Conservation (phyloP, 371 early-diverging fungal genomes). For the Parasitella parasitica region DNA sequence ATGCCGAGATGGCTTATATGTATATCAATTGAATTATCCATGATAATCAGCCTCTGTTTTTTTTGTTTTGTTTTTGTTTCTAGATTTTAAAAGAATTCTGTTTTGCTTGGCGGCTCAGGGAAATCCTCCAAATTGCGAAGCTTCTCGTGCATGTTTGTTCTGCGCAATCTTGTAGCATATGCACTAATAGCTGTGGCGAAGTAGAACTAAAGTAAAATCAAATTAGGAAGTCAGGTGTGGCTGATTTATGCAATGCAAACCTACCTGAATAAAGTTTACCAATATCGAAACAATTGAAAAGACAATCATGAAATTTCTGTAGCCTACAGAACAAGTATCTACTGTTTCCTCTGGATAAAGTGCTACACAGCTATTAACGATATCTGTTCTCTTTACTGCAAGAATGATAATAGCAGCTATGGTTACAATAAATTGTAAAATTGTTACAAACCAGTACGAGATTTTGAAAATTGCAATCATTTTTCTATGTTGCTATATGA, state of each 20-base stretch:
- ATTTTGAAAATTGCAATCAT: slow-evolving; percentile 27
- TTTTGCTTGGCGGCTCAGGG: slow-evolving; percentile 26
- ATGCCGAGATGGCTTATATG: background rate
- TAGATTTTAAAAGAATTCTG: slow-evolving; percentile 24
- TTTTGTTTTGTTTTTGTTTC: too few relatives aligned
- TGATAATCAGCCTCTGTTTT: background rate
- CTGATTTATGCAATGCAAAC: background rate
- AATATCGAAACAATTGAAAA: background rate
- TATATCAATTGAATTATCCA: background rate
- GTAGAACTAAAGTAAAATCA: slow-evolving; percentile 18
- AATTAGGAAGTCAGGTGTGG: slow-evolving; percentile 1
- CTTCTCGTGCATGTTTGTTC: slow-evolving; percentile 30
- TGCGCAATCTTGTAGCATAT: slow-evolving; percentile 30
- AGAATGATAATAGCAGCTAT: slow-evolving; percentile 20
- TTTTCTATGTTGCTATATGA: slow-evolving; percentile 28
- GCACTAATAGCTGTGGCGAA: slow-evolving; percentile 30
- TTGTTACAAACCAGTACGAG: slow-evolving; percentile 20
- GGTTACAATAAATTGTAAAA: slow-evolving; percentile 11
- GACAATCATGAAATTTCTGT: slow-evolving; percentile 17
- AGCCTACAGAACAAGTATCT: slow-evolving; percentile 12
- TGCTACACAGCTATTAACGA: slow-evolving; percentile 9
- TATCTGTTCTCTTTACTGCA: background rate
- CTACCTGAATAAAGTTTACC: slow-evolving; percentile 27
- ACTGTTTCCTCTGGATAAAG: background rate
- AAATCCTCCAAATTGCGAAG: slow-evolving; percentile 33